Evolutionary conservation across 805 yeast genomes (phyloP).

Genomic region (Tetrapisispora iriomotensis): DNA sequence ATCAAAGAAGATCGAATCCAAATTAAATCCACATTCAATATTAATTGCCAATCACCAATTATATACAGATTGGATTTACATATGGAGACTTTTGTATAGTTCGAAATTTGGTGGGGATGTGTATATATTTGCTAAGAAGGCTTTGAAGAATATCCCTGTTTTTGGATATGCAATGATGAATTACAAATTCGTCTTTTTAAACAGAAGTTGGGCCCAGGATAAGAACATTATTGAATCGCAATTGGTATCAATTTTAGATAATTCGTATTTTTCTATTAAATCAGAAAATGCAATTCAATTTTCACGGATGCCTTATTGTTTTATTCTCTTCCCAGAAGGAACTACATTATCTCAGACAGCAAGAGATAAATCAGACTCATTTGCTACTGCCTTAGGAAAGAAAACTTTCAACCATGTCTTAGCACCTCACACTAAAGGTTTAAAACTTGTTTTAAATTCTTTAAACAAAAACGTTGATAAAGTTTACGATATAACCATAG

Average conservation of each 20-base stretch:
- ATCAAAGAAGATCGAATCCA: conserved; percentile 16
- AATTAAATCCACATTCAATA: conserved; percentile 44
- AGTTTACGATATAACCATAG: conserved; percentile 77
- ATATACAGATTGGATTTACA: conserved; percentile 84
- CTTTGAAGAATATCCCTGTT: conserved; percentile 59
- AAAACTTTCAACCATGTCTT: conserved; percentile 52
- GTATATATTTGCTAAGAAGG: conserved; percentile 67
- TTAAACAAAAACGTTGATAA: conserved; percentile 44
- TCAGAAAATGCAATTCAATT: conserved; percentile 2
- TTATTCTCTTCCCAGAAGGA: conserved; percentile 88
- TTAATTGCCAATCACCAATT: conserved; percentile 84
- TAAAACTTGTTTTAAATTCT: conserved; percentile 52
- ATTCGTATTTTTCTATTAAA: not conserved
- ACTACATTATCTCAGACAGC: conserved; percentile 71
- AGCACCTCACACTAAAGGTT: conserved; percentile 77
- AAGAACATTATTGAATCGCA: conserved; percentile 37
- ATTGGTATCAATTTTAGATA: conserved; percentile 3
- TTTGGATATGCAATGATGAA: conserved; percentile 80
- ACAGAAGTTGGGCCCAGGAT: conserved; percentile 81
- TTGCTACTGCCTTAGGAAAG: conserved; percentile 42
- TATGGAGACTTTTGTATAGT: conserved; percentile 79
- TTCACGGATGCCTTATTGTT: conserved; percentile 46
- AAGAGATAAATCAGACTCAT: conserved; percentile 44
- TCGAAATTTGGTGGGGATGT: conserved; percentile 55
- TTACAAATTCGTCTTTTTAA: conserved; percentile 67